Evolutionary conservation across 2,329 filamentous ascomycete species (phyloP), one percentile per base, ranked within the genome.

Genomic region (Colletotrichum tamarilloi): DNA sequence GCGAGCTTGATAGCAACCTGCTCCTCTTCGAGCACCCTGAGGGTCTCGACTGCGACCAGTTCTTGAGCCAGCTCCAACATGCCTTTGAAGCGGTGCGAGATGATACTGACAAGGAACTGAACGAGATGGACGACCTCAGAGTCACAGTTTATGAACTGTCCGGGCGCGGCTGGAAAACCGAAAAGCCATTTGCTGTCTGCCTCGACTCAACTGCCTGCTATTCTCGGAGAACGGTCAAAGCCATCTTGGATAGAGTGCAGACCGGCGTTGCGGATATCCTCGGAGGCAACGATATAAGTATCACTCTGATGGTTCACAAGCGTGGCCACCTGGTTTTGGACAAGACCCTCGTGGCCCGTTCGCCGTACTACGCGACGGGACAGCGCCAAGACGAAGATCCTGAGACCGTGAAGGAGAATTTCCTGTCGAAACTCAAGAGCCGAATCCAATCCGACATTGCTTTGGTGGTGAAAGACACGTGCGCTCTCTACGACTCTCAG

Each of bases 251-350:
- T 67, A 84, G 88, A 49, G 79, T 89, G 24, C 86, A 89, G 75
- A 85, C 86, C 1, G 86, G 87, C 5, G 83, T 89, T 7, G 81
- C 83, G 22, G 85, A 88, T 65, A 83, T 87, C 6, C 81, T 90
- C 28, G 83, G 84, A 62, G 84, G 85, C 28, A 84, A 86, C 69
- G 84, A 87, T 28, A 82, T 84, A 52, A 82, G 85, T 5, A 81
- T 88, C 63, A 86, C 84, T 26, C 80, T 90, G 77, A 84, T 82
- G 3, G 84, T 85, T 7, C 82, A 87, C 75, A 89, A 89, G 77
- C 84, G 87, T 56, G 88, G 88, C 0, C 88, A 90, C 68, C 83
- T 88, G 26, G 82, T 90, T 16, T 73, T 88, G n/a, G 85, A 88
- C 77, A 87, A 87, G 75, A 84, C 84, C 5, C 79, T 88, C 9